Percentiles rank a stretch among this genome's conserved stretches.
Evolutionary conservation across 1,284 basidiomycete genomes (phyloP).

Genomic region (Neonothopanus nambi): DNA sequence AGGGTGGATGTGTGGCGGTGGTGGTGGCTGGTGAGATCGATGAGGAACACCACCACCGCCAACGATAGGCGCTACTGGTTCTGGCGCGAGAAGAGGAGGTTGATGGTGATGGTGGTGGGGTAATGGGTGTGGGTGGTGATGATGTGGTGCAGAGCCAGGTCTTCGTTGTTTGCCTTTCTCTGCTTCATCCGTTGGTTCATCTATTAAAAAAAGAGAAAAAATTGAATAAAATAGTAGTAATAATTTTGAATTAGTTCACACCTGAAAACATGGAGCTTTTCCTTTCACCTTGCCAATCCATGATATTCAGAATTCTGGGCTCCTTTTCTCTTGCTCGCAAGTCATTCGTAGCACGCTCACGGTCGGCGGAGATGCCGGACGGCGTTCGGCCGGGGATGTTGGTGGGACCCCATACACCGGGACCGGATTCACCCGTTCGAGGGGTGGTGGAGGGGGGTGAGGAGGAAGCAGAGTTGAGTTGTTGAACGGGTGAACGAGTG

Average conservation of each 20-base stretch:
- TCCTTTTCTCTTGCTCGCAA: constrained; percentile 6
- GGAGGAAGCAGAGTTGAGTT: not conserved
- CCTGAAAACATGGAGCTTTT: not conserved
- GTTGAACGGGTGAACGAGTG: too few species aligned
- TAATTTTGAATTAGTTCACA: too few species aligned
- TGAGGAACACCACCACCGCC: not conserved
- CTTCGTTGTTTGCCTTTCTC: not conserved
- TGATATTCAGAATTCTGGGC: constrained; percentile 13
- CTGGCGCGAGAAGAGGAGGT: constrained; percentile 1
- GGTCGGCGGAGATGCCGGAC: too few species aligned
- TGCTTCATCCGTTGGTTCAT: not conserved
- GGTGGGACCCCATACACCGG: constrained; percentile 2
- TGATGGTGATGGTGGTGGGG: not conserved
- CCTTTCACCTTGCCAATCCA: constrained; percentile 14
- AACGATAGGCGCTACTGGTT: too few species aligned
- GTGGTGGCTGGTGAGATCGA: constrained; percentile 1
- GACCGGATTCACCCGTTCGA: not conserved
- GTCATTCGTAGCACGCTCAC: not conserved
- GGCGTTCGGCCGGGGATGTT: not conserved
- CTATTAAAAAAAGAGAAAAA: not conserved
- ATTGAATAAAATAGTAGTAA: not conserved
- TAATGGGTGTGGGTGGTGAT: not conserved
- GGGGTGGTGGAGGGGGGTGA: not conserved
- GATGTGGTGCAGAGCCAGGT: constrained; percentile 2
- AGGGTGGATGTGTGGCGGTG: not conserved